Base-by-base conservation (phyloP, 352 stramenopile species). In the Globisporangium canariense region DNA sequence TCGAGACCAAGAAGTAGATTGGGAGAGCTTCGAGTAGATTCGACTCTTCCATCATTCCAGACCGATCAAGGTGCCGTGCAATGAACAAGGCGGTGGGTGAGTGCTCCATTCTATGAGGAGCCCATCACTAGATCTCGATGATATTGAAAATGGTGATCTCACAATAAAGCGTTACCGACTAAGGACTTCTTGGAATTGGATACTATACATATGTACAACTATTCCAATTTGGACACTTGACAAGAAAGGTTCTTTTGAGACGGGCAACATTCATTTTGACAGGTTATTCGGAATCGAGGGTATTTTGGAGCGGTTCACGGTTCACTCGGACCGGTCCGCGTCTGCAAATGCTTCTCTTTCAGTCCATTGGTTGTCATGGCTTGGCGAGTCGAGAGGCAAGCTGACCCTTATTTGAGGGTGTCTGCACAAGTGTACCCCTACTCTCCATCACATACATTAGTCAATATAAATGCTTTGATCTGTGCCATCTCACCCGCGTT, bases 341-440 rank as follows among this genome's bases (percentile, higher is more conserved):
- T 14, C 25, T 30, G 4, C 43, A 45, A 57, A 36, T 51, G 49
- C 20, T 66, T 47, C 53, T 49, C 34, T 54, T 68, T 63, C 28
- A 64, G 67, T 71, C 59, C 68, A 68, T 71, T 74, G 68, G 68
- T 71, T 74, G 68, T 74, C 68, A 71, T 67, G 40, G 57, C 64
- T 64, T 73, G 52, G 7, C 32, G 36, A 3, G 14, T 47, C 6
- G 16, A 47, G 32, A 34, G n/a, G 16, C n/a, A 45, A 49, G 47
- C 13, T 22, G 22, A 30, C 46, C 25, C 61, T 41, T 57, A 58
- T 60, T 71, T 65, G 58, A 34, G 60, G 32, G 32, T 60, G 9
- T n/a, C 5, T 50, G 16, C 20, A 36, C 30, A 47, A 8, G n/a
- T 47, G 14, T 38, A 57, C 30, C 30, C 58, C 58, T 58, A 64